Base-by-base conservation (phyloP, 108 stramenopile genomes). In the Cylindrotheca fusiformis region DNA sequence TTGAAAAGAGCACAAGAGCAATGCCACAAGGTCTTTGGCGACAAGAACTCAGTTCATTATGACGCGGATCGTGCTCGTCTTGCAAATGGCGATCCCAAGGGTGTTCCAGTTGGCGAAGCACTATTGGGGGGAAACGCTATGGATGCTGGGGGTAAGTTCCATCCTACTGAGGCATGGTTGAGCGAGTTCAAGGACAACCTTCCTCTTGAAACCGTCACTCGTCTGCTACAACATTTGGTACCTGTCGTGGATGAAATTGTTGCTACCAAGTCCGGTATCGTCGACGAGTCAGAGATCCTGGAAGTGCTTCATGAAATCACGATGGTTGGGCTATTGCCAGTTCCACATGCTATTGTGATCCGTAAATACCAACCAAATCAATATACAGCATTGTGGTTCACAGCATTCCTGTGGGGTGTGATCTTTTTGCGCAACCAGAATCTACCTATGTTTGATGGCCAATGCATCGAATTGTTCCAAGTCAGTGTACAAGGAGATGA, bases 391-490 rank as follows among this genome's bases (percentile, higher is more conserved):
- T 66, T 96, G 41, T 99, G 99, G 99, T 97, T 99, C 71, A 97
- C 97, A 26, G 95, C 96, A 3, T 98, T 94, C 66, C 80, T 97
- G 94, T 99, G 99, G 99, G 97, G 99, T 31, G 96, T 98, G 29
- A 84, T 99, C 51, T 99, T 95, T 74, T 77, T 97, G 67, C 85
- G 94, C 25, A 96, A 95, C 75, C 93, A 95, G 58, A 74, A 71
- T 52, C 77, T 96, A 36, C 99, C 97, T 14, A 80, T 99, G 55
- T 99, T 97, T 63, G 99, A 99, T 66, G 94, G 89, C 49, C 67
- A 86, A 60, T 81, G 84, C 60, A 95, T 95, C 60, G 84, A 91
- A 64, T 52, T 95, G 51, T 95, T 95, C 63, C 88, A 90, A 72
- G 90, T 95, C 25, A 83, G 85, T 18, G 71, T 86, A 1, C 70